phyloP scores from a whole-genome alignment of 2,329 filamentous ascomycete genomes.

The Trichophyton verrucosum region DNA sequence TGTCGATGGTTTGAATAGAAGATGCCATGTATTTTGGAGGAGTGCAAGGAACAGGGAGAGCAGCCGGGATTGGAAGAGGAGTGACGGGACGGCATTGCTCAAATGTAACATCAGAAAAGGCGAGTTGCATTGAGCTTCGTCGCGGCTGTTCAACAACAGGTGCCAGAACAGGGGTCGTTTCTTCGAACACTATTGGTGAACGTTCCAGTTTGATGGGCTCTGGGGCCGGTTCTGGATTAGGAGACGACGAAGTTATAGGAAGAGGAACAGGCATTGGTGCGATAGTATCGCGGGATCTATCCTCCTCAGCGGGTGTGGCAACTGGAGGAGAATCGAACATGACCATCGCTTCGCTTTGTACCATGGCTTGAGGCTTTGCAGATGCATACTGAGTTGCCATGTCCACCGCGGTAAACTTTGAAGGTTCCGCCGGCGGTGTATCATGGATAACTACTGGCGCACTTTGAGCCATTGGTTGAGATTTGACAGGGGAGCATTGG shows the following conservation, averaged over 20 bases:
- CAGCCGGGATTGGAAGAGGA: background rate
- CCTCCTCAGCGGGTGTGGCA: conserved; percentile 11
- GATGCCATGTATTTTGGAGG: conserved; percentile 3
- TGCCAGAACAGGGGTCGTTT: conserved; percentile 32
- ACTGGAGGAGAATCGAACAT: conserved; percentile 28
- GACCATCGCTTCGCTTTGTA: conserved; percentile 15
- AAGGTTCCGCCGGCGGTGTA: background rate
- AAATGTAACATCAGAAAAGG: conserved; percentile 23
- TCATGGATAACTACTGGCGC: background rate
- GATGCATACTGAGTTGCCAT: background rate
- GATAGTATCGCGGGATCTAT: background rate
- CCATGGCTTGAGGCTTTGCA: background rate
- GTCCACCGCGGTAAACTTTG: background rate
- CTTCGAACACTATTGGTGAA: conserved; percentile 24
- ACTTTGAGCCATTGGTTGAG: background rate
- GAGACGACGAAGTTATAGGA: conserved; percentile 8
- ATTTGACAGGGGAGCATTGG: background rate
- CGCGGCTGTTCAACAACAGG: conserved; percentile 26
- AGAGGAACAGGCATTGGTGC: background rate
- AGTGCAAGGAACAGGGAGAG: background rate
- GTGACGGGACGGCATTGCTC: conserved; percentile 22
- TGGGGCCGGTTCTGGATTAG: conserved; percentile 5
- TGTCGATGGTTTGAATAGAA: conserved; percentile 9
- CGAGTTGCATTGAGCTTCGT: conserved; percentile 16
- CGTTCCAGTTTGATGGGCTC: conserved; percentile 20